Conservation (phyloP, 768 basidiomycete species). For the Floccularia luteovirens region DNA sequence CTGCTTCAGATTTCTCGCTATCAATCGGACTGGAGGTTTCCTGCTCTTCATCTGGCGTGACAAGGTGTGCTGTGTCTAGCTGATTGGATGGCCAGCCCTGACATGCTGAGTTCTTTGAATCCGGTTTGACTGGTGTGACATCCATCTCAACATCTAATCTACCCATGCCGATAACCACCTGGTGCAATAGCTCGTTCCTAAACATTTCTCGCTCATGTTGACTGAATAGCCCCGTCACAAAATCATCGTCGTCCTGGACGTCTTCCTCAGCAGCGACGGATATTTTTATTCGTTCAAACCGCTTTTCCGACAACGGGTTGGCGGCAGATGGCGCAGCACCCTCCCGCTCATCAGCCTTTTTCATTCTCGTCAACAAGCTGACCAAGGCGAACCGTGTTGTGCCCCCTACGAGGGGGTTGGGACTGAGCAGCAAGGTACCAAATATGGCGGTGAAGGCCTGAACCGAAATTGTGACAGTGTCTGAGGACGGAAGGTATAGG, state of each 20-base stretch:
- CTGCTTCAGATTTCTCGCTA: conserved; percentile 3
- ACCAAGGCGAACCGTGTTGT: conserved; percentile 73
- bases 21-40: too few species aligned
- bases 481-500: conserved; percentile 23
- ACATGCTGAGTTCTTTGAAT: conserved; percentile 1
- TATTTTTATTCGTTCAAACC: conserved; percentile 7
- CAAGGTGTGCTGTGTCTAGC: too few species aligned
- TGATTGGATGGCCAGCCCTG: conserved; percentile 8
- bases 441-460: conserved; percentile 90
- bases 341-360: conserved; percentile 46
- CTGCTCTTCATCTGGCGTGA: too few species aligned
- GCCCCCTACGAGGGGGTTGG: conserved; percentile 66
- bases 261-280: conserved; percentile 11
- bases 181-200: conserved; percentile 75
- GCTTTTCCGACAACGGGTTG: background rate
- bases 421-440: conserved; percentile 79
- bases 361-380: conserved; percentile 65
- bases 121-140: conserved; percentile 3
- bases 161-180: conserved; percentile 88
- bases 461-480: conserved; percentile 53
- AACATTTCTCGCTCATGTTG: conserved; percentile 53
- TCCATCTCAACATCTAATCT: conserved; percentile 42
- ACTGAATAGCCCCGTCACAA: conserved; percentile 40
- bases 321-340: conserved; percentile 4
- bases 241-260: conserved; percentile 25